These are phyloP conservation scores for Melaleuca alternifolia DNA, from an alignment of 345 rosid species.

Conservation along the genomic window DNA sequence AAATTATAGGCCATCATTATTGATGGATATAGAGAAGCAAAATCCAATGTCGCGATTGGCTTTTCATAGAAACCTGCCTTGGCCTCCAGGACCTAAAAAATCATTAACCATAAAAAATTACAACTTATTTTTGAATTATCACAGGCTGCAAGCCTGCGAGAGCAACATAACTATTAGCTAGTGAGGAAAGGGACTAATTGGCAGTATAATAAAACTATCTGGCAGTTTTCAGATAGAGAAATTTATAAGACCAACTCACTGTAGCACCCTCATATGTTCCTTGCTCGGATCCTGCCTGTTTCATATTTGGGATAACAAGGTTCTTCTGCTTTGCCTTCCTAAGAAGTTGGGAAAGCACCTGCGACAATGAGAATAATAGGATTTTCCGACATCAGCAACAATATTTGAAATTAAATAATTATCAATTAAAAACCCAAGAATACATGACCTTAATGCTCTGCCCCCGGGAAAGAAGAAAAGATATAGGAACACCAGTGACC, in stretches of 20 bases:
- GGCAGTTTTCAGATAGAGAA: not conserved
- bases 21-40: conserved; percentile 95
- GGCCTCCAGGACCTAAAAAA: conserved; percentile 80
- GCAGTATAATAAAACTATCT: not conserved
- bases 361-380: not conserved
- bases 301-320: conserved; percentile 81
- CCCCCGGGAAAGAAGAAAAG: conserved; percentile 96
- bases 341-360: conserved; percentile 98
- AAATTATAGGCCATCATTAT: conserved; percentile 99
- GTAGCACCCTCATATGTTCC: conserved; percentile 98
- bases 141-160: not conserved
- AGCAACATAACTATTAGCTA: not conserved
- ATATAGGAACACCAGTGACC: conserved; percentile 97
- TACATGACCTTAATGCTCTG: conserved; percentile 69
- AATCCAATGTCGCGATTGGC: conserved; percentile 95
- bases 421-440: not conserved
- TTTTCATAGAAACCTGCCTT: conserved; percentile 87
- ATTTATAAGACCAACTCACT: conserved; percentile 41
- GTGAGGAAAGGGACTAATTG: not conserved
- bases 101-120: not conserved
- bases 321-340: conserved; percentile 87
- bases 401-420: not conserved
- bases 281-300: conserved; percentile 86
- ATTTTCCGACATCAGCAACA: not conserved
- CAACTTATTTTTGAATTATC: not conserved